These are phyloP conservation scores for Entomortierella parvispora DNA, from an alignment of 192 early-diverging fungal genomes.

Conservation along the genomic window DNA sequence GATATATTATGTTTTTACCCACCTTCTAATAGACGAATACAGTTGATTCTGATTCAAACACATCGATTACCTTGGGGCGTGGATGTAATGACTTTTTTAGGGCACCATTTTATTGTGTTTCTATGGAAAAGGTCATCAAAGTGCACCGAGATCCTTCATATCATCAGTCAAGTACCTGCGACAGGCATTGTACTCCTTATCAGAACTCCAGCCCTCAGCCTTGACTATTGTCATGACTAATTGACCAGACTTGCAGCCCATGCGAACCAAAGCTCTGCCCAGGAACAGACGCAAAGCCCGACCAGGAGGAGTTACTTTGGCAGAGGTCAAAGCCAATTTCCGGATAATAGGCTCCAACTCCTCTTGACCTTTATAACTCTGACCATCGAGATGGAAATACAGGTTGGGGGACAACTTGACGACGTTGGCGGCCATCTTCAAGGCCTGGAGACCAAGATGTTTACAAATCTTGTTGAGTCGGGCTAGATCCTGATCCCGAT, in stretches of 20 bases:
- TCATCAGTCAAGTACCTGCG: conserved; percentile 25
- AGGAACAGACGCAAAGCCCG: conserved; percentile 34
- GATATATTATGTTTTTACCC: conserved; percentile 5
- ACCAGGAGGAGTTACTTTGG: conserved; percentile 34
- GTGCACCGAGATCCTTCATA: conserved; percentile 4
- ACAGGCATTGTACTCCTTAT: conserved; percentile 48
- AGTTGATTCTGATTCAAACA: too few relatives aligned
- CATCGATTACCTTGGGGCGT: too few relatives aligned
- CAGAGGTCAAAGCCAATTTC: conserved; percentile 30
- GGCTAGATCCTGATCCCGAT: conserved; percentile 30
- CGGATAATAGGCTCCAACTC: conserved; percentile 43
- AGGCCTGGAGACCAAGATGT: conserved; percentile 20
- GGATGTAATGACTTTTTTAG: too few relatives aligned
- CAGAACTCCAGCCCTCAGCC: conserved; percentile 47
- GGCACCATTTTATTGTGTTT: too few relatives aligned
- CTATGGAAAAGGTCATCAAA: background rate
- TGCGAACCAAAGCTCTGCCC: conserved; percentile 21
- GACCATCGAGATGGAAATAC: conserved; percentile 39
- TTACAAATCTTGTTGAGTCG: conserved; percentile 45
- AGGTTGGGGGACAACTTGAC: conserved; percentile 36
- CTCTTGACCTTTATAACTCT: conserved; percentile 45
- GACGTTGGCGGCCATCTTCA: conserved; percentile 44
- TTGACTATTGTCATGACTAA: conserved; percentile 50
- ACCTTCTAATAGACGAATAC: too few relatives aligned
- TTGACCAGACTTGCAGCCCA: conserved; percentile 35